Conservation (phyloP, 108 stramenopile species). For the Cyclotella distinguenda region DNA sequence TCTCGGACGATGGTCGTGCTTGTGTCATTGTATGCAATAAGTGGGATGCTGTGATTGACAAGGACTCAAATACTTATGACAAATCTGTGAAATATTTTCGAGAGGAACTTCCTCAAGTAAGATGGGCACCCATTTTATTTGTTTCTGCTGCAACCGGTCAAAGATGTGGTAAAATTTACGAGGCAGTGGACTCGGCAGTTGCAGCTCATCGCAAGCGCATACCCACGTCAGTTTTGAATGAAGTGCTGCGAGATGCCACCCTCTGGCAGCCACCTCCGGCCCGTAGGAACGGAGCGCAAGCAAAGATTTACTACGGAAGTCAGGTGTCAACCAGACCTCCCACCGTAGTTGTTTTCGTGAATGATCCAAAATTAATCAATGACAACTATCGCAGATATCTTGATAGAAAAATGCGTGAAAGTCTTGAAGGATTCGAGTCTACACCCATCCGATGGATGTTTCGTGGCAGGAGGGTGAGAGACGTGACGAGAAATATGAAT, state of each 20-base stretch:
- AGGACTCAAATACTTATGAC: constrained; percentile 85
- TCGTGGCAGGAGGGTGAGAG: constrained; percentile 88
- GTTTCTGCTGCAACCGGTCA: constrained; percentile 95
- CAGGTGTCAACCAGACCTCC: constrained; percentile 92
- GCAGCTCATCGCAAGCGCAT: constrained; percentile 83
- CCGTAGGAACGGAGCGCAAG: constrained; percentile 80
- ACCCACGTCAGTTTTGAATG: constrained; percentile 93
- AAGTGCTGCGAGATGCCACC: constrained; percentile 93
- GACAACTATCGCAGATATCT: constrained; percentile 94
- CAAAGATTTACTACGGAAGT: constrained; percentile 95
- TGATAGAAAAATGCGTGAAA: constrained; percentile 96
- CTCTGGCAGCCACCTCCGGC: constrained; percentile 96
- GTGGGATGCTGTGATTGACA: constrained; percentile 96
- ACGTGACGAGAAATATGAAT: constrained; percentile 78
- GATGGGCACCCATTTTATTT: constrained; percentile 95
- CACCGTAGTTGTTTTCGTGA: constrained; percentile 93
- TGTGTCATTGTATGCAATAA: constrained; percentile 98
- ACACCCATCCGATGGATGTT: constrained; percentile 96
- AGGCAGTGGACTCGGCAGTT: constrained; percentile 84
- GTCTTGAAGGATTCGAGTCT: constrained; percentile 88
- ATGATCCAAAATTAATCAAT: constrained; percentile 90
- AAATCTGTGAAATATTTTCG: constrained; percentile 86
- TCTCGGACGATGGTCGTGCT: constrained; percentile 93
- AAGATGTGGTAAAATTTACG: constrained; percentile 92
- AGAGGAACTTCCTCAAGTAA: constrained; percentile 84